A percentile compares a stretch with the other conserved stretches of the same genome.
phyloP scores from a whole-genome alignment of 164 flowering plant species.

The Tetrastigma voinierianum region DNA sequence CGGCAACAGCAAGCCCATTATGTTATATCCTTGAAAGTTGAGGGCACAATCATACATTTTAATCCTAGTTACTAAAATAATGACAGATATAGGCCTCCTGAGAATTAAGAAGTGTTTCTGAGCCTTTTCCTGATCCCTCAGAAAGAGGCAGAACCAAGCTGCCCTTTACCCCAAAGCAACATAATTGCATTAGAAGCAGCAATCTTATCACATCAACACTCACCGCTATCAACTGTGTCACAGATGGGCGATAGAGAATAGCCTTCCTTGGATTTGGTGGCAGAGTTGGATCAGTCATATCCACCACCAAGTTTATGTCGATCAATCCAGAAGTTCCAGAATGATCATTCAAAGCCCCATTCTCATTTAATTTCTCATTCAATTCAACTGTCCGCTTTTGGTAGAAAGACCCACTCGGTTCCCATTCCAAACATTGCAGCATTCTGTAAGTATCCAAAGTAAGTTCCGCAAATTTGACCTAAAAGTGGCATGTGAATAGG shows the following conservation, averaged over 20 bases:
- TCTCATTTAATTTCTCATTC: constrained; percentile 51
- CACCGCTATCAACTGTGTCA: constrained; percentile 79
- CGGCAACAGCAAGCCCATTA: neutral
- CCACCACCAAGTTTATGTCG: constrained; percentile 76
- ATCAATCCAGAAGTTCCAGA: constrained; percentile 76
- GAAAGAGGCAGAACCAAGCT: neutral
- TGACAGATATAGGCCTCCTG: neutral
- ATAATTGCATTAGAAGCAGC: neutral
- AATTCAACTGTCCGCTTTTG: constrained; percentile 56
- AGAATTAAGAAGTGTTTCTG: neutral
- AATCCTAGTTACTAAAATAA: neutral
- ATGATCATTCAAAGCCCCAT: constrained; percentile 55
- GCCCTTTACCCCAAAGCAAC: neutral
- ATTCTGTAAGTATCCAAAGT: constrained; percentile 89
- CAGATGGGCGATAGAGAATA: constrained; percentile 79
- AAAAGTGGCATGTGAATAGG: constrained; percentile 21
- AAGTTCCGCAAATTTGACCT: constrained; percentile 94
- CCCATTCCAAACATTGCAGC: constrained; percentile 99
- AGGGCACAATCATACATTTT: neutral
- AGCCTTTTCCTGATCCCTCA: neutral
- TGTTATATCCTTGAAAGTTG: neutral
- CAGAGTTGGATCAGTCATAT: constrained; percentile 78
- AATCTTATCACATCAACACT: constrained; percentile 27
- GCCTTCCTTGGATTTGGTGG: constrained; percentile 93
- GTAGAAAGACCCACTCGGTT: constrained; percentile 83